These are phyloP conservation scores for Monilinia fructigena DNA, from an alignment of 2,329 filamentous ascomycete species.

Conservation along the genomic window DNA sequence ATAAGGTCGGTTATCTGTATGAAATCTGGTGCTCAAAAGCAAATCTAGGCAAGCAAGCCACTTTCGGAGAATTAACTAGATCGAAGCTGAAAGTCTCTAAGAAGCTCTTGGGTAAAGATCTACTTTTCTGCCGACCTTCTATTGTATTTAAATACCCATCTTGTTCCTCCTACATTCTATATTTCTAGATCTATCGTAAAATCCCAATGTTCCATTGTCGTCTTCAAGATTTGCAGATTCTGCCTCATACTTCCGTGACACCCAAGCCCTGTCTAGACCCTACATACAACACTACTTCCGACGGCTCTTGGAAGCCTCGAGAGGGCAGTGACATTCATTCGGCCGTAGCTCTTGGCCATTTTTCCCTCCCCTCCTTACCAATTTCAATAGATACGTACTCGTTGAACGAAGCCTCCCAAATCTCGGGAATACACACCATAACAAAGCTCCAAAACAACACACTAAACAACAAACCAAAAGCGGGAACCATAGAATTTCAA, in stretches of 20 bases:
- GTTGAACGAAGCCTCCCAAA: neutral
- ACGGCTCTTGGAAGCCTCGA: conserved; percentile 16
- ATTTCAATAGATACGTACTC: neutral
- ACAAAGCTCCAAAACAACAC: neutral
- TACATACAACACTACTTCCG: conserved; percentile 11
- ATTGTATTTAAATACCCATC: conserved; percentile 19
- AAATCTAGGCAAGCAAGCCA: conserved; percentile 14
- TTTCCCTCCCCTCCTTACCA: neutral
- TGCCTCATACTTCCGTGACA: conserved; percentile 2
- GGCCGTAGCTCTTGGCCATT: neutral
- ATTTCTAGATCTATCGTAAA: conserved; percentile 17
- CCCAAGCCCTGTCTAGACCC: conserved; percentile 12
- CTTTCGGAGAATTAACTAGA: conserved; percentile 10
- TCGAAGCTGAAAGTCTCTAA: conserved; percentile 17
- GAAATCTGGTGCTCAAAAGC: neutral
- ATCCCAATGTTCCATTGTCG: neutral
- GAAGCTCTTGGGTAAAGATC: neutral
- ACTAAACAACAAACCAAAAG: neutral
- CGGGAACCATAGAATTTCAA: neutral
- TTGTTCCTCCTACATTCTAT: neutral
- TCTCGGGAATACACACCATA: neutral
- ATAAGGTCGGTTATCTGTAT: neutral
- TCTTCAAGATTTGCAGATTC: neutral
- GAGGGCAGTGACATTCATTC: conserved; percentile 20
- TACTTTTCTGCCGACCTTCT: neutral